Conservation (phyloP, 2,329 filamentous ascomycete species). For the Alternaria infectoria region DNA sequence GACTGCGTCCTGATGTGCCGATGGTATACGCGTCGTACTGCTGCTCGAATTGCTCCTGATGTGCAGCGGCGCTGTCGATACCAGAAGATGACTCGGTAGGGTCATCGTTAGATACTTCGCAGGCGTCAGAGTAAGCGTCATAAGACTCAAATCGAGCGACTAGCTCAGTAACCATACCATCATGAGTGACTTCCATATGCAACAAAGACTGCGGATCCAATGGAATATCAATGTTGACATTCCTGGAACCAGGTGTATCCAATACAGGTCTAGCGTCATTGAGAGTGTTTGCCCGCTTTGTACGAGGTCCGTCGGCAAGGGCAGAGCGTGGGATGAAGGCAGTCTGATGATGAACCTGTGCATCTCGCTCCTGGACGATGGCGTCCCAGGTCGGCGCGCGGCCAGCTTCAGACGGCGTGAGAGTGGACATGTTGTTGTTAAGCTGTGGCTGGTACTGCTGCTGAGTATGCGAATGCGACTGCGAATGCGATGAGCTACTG, state of each 20-base stretch:
- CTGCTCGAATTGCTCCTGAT: slow-evolving; percentile 1
- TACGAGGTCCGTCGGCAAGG: slow-evolving; percentile 7
- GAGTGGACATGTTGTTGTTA: slow-evolving; percentile 35
- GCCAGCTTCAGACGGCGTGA: slow-evolving; percentile 21
- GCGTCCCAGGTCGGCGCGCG: slow-evolving; percentile 7
- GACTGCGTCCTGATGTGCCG: slow-evolving; percentile 12
- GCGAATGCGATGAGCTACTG: slow-evolving; percentile 21
- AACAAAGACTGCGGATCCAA: slow-evolving; percentile 24
- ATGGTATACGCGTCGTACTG: background rate
- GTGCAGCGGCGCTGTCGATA: slow-evolving; percentile 9
- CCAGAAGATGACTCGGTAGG: background rate
- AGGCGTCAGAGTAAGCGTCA: slow-evolving; percentile 18
- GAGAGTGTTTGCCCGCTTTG: background rate
- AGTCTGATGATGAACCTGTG: slow-evolving; percentile 6
- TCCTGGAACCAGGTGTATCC: slow-evolving; percentile 18
- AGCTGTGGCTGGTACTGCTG: slow-evolving; percentile 23
- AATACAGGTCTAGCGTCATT: slow-evolving; percentile 14
- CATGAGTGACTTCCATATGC: slow-evolving; percentile 28
- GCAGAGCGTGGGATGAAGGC: slow-evolving; percentile 32
- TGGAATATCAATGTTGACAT: slow-evolving; percentile 33
- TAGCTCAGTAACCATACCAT: slow-evolving; percentile 37
- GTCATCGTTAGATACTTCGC: slow-evolving; percentile 14
- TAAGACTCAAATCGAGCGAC: slow-evolving; percentile 29
- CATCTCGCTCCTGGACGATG: background rate
- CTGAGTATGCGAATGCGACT: slow-evolving; percentile 24